Percentiles rank a stretch among this genome's conserved stretches.
phyloP scores from a whole-genome alignment of 306 rosid genomes.

The Arachis stenosperma region DNA sequence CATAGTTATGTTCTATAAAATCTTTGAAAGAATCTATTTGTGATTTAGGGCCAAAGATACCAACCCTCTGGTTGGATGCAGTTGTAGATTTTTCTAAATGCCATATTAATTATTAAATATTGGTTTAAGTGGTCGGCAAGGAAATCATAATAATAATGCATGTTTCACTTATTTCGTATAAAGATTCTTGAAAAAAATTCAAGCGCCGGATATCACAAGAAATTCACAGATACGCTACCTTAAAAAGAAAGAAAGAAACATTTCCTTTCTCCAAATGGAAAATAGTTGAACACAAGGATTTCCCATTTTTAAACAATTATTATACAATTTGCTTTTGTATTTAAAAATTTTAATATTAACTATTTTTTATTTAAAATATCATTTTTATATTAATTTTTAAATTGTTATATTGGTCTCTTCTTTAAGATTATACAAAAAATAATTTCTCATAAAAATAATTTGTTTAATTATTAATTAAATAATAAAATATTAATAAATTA shows the following conservation, averaged over 20 bases:
- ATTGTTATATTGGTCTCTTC: no score
- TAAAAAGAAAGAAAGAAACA: neutral
- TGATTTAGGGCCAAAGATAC: conserved; percentile 35
- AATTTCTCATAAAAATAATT: no score
- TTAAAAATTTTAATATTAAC: no score
- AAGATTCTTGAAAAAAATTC: conserved; percentile 25
- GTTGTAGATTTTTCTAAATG: conserved; percentile 17
- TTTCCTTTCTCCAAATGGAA: conserved; percentile 11
- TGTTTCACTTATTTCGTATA: conserved; percentile 5
- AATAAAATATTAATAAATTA: no score
- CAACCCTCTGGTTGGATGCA: conserved; percentile 40
- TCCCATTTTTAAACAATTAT: no score
- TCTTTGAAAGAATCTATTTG: conserved; percentile 43
- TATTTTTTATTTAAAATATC: no score
- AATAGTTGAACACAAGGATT: neutral
- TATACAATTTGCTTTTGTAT: no score
- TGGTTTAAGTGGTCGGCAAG: conserved; percentile 26
- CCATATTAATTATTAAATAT: conserved; percentile 30
- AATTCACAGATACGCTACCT: conserved; percentile 19
- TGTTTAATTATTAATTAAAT: no score
- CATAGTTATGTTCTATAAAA: conserved; percentile 37
- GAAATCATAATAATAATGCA: conserved; percentile 30
- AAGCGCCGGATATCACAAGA: conserved; percentile 21
- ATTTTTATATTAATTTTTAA: no score
- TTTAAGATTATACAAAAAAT: no score